phyloP scores from a whole-genome alignment of 1,284 basidiomycete genomes.

The Cerioporus squamosus region DNA sequence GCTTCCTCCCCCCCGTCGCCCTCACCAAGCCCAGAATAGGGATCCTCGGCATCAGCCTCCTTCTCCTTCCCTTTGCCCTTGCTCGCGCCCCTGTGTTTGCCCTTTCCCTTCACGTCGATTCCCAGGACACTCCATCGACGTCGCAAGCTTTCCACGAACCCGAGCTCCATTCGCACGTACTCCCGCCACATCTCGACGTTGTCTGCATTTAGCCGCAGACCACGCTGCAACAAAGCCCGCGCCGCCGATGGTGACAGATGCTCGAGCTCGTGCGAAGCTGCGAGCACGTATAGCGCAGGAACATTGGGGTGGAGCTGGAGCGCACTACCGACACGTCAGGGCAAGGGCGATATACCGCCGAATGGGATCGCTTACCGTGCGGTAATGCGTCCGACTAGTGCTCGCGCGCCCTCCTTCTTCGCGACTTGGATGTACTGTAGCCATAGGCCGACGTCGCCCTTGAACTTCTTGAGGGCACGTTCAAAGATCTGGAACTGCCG shows the following conservation, averaged over 20 bases:
- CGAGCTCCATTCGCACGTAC: slow-evolving; percentile 91
- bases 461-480: slow-evolving; percentile 88
- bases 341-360: neutral
- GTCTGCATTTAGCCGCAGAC: slow-evolving; percentile 76
- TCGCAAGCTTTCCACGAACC: slow-evolving; percentile 85
- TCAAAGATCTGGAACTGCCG: slow-evolving; percentile 91
- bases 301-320: slow-evolving; percentile 86
- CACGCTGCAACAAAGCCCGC: slow-evolving; percentile 84
- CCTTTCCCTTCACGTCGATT: slow-evolving; percentile 44
- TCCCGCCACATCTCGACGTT: slow-evolving; percentile 83
- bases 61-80: slow-evolving; percentile 24
- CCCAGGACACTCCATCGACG: slow-evolving; percentile 84
- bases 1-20: slow-evolving; percentile 41
- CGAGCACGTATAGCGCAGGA: slow-evolving; percentile 83
- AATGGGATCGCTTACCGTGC: slow-evolving; percentile 57
- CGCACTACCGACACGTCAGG: slow-evolving; percentile 53
- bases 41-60: slow-evolving; percentile 20
- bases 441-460: slow-evolving; percentile 87
- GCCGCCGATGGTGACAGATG: slow-evolving; percentile 82
- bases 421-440: slow-evolving; percentile 87
- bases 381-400: slow-evolving; percentile 79
- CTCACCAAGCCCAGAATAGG: slow-evolving; percentile 31
- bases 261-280: slow-evolving; percentile 85
- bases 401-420: slow-evolving; percentile 78
- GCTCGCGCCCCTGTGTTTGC: slow-evolving; percentile 27